phyloP scores from a whole-genome alignment of 2,329 filamentous ascomycete species.

The Bipolaris sorokiniana region DNA sequence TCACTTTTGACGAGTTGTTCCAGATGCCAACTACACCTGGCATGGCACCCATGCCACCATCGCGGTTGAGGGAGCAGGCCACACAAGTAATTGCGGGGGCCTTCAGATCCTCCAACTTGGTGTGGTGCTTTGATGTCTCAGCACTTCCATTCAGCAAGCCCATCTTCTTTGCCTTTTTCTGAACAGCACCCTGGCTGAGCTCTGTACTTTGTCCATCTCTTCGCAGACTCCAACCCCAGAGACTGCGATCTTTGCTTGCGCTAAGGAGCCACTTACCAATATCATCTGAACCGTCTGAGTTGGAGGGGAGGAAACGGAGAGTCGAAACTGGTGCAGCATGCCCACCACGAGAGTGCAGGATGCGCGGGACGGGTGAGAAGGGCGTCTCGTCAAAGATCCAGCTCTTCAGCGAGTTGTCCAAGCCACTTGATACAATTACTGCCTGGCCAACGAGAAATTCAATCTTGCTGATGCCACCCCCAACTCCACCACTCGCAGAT shows the following conservation, averaged over 20 bases:
- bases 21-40: slow-evolving; percentile 80
- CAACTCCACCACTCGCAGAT: slow-evolving; percentile 58
- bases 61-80: slow-evolving; percentile 88
- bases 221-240: slow-evolving; percentile 96
- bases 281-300: slow-evolving; percentile 86
- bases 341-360: slow-evolving; percentile 83
- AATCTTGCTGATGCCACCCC: slow-evolving; percentile 81
- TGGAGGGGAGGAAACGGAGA: slow-evolving; percentile 82
- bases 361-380: slow-evolving; percentile 83
- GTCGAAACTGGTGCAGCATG: slow-evolving; percentile 86
- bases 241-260: slow-evolving; percentile 83
- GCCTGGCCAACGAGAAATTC: slow-evolving; percentile 91
- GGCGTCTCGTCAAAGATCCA: slow-evolving; percentile 96
- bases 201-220: slow-evolving; percentile 94
- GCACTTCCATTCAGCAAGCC: slow-evolving; percentile 69
- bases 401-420: slow-evolving; percentile 91
- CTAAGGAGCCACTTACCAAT: slow-evolving; percentile 94
- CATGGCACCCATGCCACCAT: slow-evolving; percentile 88
- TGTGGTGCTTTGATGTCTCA: slow-evolving; percentile 65
- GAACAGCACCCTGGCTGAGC: slow-evolving; percentile 86
- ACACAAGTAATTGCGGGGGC: slow-evolving; percentile 91
- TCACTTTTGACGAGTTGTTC: slow-evolving; percentile 72
- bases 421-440: slow-evolving; percentile 85
- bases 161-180: slow-evolving; percentile 86
- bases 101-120: slow-evolving; percentile 75